These are phyloP conservation scores for Aspergillus awamori DNA, from an alignment of 2,329 filamentous ascomycete genomes.

Conservation along the genomic window DNA sequence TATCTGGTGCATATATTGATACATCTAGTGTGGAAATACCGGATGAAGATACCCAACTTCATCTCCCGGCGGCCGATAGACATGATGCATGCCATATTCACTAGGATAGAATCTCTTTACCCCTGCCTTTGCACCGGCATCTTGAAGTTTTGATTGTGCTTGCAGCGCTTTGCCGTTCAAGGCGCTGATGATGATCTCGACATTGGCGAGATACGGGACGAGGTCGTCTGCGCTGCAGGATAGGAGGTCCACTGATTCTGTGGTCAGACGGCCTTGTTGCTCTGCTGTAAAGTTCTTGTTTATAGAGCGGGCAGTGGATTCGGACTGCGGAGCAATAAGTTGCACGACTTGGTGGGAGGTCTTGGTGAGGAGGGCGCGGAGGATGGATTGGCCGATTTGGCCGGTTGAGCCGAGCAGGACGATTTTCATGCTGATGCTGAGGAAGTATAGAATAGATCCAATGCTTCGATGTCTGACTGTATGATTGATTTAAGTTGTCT, in stretches of 20 bases:
- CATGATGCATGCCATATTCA: conserved; percentile 31
- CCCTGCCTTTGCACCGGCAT: conserved; percentile 29
- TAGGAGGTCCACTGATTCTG: conserved; percentile 14
- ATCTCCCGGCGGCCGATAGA: conserved; percentile 27
- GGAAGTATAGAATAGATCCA: no score
- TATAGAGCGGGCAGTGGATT: not conserved
- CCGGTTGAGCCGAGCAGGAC: conserved; percentile 7
- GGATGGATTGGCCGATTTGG: conserved; percentile 5
- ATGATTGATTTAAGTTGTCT: no score
- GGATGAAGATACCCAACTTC: conserved; percentile 26
- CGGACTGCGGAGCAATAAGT: not conserved
- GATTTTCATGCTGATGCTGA: not conserved
- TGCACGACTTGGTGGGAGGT: not conserved
- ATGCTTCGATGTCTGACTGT: no score
- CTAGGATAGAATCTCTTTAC: conserved; percentile 32
- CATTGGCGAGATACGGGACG: conserved; percentile 18
- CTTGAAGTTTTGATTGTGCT: conserved; percentile 25
- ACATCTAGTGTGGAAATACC: conserved; percentile 4
- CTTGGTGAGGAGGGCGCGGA: conserved; percentile 1
- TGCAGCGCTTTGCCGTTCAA: conserved; percentile 26
- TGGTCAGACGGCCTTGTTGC: not conserved
- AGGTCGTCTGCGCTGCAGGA: conserved; percentile 16
- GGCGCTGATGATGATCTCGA: conserved; percentile 29
- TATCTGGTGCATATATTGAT: not conserved
- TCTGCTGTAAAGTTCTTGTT: not conserved